These are phyloP conservation scores for Suillus occidentalis DNA, from an alignment of 768 basidiomycete genomes.

Conservation along the genomic window DNA sequence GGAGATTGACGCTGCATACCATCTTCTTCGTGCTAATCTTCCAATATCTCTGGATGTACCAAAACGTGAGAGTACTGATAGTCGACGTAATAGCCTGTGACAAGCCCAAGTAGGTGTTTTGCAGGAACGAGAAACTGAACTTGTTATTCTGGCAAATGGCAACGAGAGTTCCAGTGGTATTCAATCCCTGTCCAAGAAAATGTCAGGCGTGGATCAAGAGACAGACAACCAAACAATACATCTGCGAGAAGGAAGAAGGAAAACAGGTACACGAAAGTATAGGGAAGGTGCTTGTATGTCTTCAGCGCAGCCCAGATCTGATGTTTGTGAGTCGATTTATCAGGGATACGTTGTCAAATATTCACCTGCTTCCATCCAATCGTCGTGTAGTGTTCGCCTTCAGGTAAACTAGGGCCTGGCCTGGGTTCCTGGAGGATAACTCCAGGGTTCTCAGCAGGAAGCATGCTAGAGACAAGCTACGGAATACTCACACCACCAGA, in stretches of 20 bases:
- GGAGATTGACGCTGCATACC: conserved; percentile 39
- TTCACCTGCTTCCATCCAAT: conserved; percentile 83
- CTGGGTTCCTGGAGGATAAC: conserved; percentile 86
- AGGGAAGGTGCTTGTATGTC: conserved; percentile 75
- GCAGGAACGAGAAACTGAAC: conserved; percentile 77
- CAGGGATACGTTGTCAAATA: neutral
- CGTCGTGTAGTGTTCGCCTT: conserved; percentile 73
- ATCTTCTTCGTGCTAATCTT: conserved; percentile 81
- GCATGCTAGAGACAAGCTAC: neutral
- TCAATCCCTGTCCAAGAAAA: conserved; percentile 56
- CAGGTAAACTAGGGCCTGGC: conserved; percentile 76
- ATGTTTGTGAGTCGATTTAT: conserved; percentile 5
- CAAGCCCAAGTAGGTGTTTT: conserved; percentile 78
- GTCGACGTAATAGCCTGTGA: conserved; percentile 77
- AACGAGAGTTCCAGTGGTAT: conserved; percentile 76
- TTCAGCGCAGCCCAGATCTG: conserved; percentile 77
- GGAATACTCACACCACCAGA: conserved; percentile 79
- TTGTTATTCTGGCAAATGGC: conserved; percentile 79
- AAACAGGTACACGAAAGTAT: conserved; percentile 80
- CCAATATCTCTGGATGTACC: conserved; percentile 80
- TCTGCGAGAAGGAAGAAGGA: conserved; percentile 80
- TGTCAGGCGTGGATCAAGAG: neutral
- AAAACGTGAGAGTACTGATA: conserved; percentile 70
- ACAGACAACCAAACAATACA: conserved; percentile 37
- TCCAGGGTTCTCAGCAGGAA: conserved; percentile 24